Conservation (phyloP, 768 basidiomycete genomes). For the Mycena rosella region DNA sequence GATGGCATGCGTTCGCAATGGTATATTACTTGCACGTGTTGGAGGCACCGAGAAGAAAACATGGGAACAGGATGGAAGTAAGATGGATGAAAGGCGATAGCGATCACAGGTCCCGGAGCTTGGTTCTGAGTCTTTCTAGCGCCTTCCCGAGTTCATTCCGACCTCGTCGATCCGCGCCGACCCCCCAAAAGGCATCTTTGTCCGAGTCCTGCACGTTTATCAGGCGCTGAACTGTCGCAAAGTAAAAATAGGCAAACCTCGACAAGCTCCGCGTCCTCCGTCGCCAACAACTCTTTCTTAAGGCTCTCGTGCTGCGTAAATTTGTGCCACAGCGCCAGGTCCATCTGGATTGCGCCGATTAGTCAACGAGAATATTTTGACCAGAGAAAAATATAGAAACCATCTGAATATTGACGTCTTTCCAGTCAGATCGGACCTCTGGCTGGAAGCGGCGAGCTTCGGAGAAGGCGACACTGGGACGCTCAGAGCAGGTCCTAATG, state of each 20-base stretch:
- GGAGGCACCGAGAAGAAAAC: constrained; percentile 26
- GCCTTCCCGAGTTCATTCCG: constrained; percentile 83
- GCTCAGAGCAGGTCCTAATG: constrained; percentile 72
- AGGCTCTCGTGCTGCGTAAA: constrained; percentile 78
- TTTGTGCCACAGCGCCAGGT: constrained; percentile 72
- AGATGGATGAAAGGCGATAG: constrained; percentile 27
- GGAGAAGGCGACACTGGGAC: constrained; percentile 73
- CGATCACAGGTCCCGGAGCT: constrained; percentile 55
- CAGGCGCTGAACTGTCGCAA: constrained; percentile 4
- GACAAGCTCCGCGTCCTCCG: constrained; percentile 74
- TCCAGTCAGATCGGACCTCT: constrained; percentile 76
- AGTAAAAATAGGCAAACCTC: constrained; percentile 61
- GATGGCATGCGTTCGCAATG: constrained; percentile 18
- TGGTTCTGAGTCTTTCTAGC: constrained; percentile 70
- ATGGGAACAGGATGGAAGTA: constrained; percentile 24
- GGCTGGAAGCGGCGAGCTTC: constrained; percentile 76
- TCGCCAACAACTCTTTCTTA: constrained; percentile 69
- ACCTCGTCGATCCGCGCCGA: constrained; percentile 73
- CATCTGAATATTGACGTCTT: constrained; percentile 74
- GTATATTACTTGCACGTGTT: constrained; percentile 35
- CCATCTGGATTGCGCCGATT: constrained; percentile 63
- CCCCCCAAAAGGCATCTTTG: constrained; percentile 85
- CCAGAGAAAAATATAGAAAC: constrained; percentile 49
- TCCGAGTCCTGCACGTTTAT: constrained; percentile 68
- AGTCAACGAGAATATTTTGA: neutral